These are phyloP conservation scores for Rhododendron ovatum DNA, from an alignment of 148 eudicot species.

Conservation along the genomic window DNA sequence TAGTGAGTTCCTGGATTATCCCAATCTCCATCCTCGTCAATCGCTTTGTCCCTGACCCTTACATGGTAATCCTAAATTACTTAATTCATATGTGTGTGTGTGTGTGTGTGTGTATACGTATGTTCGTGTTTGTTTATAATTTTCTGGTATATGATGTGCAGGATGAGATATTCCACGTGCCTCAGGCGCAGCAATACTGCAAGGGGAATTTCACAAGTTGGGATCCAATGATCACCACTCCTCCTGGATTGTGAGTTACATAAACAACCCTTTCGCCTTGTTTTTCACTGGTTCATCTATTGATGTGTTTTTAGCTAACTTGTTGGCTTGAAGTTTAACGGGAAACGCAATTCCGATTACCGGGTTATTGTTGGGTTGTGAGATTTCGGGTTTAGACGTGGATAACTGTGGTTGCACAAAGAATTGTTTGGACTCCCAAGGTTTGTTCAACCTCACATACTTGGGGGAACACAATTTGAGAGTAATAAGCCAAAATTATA, in stretches of 20 bases:
- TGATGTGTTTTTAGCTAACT: background rate
- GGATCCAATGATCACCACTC: conserved; percentile 99
- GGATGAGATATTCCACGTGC: conserved; percentile 97
- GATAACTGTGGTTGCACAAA: background rate
- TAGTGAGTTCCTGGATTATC: conserved; percentile 61
- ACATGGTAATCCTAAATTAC: conserved; percentile 57
- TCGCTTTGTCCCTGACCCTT: conserved; percentile 67
- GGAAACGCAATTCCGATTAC: background rate
- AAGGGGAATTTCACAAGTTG: conserved; percentile 70
- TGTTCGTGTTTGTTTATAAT: background rate
- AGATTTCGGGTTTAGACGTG: background rate
- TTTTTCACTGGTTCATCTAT: background rate
- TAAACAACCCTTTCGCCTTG: background rate
- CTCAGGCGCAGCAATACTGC: conserved; percentile 90
- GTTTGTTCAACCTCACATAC: background rate
- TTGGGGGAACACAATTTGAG: background rate
- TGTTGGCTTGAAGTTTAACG: background rate
- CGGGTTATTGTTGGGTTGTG: background rate
- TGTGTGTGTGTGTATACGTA: background rate
- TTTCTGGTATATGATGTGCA: conserved; percentile 17
- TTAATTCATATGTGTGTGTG: background rate
- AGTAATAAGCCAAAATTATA: background rate
- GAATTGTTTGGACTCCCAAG: background rate
- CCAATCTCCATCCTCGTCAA: conserved; percentile 71
- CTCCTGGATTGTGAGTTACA: conserved; percentile 77